These are phyloP conservation scores for Skeletonema menzelii DNA, from an alignment of 108 stramenopile genomes.

Conservation along the genomic window DNA sequence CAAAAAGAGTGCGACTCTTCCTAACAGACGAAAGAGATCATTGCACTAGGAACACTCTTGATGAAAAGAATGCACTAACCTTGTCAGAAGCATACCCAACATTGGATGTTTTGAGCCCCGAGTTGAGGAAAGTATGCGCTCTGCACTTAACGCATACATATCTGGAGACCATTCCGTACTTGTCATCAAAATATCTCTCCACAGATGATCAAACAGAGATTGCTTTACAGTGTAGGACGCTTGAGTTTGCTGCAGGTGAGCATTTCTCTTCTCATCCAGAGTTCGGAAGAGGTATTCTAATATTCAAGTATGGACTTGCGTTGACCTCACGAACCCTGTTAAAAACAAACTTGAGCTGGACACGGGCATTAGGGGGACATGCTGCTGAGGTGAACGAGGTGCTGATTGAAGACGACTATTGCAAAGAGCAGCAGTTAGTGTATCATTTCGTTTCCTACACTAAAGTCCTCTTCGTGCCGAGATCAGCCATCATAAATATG, in stretches of 20 bases:
- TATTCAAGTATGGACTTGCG: conserved; percentile 23
- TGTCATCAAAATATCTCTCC: conserved; percentile 43
- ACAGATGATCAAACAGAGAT: conserved; percentile 42
- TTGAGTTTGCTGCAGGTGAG: conserved; percentile 45
- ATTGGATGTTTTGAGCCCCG: conserved; percentile 29
- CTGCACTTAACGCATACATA: conserved; percentile 31
- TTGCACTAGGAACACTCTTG: conserved; percentile 1
- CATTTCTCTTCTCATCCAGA: conserved; percentile 20
- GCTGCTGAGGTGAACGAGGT: conserved; percentile 42
- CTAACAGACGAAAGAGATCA: conserved; percentile 23
- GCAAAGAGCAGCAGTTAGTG: conserved; percentile 11
- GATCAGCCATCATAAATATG: conserved; percentile 17
- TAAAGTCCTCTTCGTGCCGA: conserved; percentile 41
- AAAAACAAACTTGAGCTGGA: neutral
- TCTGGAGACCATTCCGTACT: conserved; percentile 42
- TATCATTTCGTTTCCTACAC: conserved; percentile 38
- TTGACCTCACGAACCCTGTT: conserved; percentile 13
- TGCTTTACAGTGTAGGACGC: conserved; percentile 16
- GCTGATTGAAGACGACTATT: conserved; percentile 39
- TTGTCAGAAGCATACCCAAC: conserved; percentile 37
- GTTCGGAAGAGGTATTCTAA: conserved; percentile 36
- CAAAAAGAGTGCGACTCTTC: conserved; percentile 30
- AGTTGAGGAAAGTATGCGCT: conserved; percentile 25
- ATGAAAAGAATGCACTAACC: conserved; percentile 6
- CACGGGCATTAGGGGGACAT: neutral